A percentile compares a stretch with the other conserved stretches of the same genome.
phyloP scores from a whole-genome alignment of 1,284 basidiomycete genomes.

The Ustilago vetiveriae region DNA sequence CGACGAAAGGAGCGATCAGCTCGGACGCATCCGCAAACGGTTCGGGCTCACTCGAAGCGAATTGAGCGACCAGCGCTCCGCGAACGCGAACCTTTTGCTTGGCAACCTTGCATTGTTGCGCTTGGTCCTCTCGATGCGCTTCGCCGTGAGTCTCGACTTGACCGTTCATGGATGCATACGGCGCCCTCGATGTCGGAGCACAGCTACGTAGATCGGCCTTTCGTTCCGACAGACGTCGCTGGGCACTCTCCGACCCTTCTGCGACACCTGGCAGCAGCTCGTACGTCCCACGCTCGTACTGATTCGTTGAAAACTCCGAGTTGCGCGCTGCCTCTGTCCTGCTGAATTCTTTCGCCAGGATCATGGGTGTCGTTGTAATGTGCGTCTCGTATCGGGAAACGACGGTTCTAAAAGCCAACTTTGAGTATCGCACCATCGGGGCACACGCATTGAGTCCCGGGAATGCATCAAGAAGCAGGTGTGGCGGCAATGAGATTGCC shows the following conservation, averaged over 20 bases:
- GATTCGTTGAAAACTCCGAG: slow-evolving; percentile 72
- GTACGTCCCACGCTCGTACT: slow-evolving; percentile 71
- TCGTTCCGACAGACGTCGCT: slow-evolving; percentile 7
- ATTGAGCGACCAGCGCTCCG: slow-evolving; percentile 72
- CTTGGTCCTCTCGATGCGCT: slow-evolving; percentile 20
- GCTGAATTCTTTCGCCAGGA: slow-evolving; percentile 72
- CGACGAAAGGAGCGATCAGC: slow-evolving; percentile 71
- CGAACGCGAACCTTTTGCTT: slow-evolving; percentile 65
- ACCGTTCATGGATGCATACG: not conserved
- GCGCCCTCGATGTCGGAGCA: not conserved
- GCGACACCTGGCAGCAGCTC: slow-evolving; percentile 62
- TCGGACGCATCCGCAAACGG: slow-evolving; percentile 73
- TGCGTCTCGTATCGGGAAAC: slow-evolving; percentile 73
- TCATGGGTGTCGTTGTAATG: slow-evolving; percentile 75
- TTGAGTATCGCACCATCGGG: slow-evolving; percentile 73
- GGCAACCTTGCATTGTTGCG: not conserved
- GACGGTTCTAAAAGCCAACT: slow-evolving; percentile 73
- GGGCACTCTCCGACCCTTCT: slow-evolving; percentile 41
- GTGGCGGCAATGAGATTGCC: slow-evolving; percentile 36
- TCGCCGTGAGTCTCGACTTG: slow-evolving; percentile 9
- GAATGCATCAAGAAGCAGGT: slow-evolving; percentile 51
- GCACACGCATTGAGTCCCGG: slow-evolving; percentile 65
- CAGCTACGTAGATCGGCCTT: not conserved
- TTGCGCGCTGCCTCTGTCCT: slow-evolving; percentile 71
- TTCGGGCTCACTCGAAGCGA: slow-evolving; percentile 71